Evolutionary conservation across 345 rosid species (phyloP).

Genomic region (Camelina hispida): DNA sequence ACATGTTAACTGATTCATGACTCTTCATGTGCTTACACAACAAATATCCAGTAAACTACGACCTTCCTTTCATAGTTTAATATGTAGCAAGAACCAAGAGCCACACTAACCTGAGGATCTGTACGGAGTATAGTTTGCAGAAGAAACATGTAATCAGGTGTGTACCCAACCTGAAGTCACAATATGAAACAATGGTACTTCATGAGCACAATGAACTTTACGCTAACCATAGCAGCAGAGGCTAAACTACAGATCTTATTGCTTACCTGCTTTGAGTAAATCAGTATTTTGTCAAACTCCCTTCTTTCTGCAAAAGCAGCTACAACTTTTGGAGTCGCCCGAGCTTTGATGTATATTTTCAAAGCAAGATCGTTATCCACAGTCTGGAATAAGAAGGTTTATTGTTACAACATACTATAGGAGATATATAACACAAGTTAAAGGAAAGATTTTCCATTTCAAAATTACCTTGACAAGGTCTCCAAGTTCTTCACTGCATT

Average conservation of each 20-base stretch:
- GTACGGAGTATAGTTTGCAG: constrained; percentile 98
- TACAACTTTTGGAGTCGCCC: constrained; percentile 97
- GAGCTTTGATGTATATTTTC: constrained; percentile 94
- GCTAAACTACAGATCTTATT: constrained; percentile 5
- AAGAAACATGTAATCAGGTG: constrained; percentile 97
- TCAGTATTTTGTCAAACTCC: constrained; percentile 94
- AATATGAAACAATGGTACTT: constrained; percentile 28
- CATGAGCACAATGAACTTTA: constrained; percentile 28
- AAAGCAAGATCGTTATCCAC: constrained; percentile 98
- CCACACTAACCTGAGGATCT: constrained; percentile 85
- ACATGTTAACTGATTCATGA: constrained; percentile 20
- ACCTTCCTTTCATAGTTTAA: not conserved
- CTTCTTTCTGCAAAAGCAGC: constrained; percentile 98
- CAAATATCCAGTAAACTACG: constrained; percentile 9
- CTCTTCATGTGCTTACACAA: constrained; percentile 13
- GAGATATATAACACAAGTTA: constrained; percentile 28
- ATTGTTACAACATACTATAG: not conserved
- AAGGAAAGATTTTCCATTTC: not conserved
- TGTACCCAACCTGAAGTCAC: constrained; percentile 81
- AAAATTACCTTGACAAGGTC: constrained; percentile 93
- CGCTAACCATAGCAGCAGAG: constrained; percentile 10
- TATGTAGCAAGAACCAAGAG: constrained; percentile 17
- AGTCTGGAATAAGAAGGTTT: constrained; percentile 60
- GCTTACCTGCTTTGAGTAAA: constrained; percentile 90
- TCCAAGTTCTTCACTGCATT: constrained; percentile 98